Percentiles rank a stretch among this genome's conserved stretches.
Evolutionary conservation across 139 green algal species (phyloP).

Genomic region (Auxenochlorella pyrenoidosa): DNA sequence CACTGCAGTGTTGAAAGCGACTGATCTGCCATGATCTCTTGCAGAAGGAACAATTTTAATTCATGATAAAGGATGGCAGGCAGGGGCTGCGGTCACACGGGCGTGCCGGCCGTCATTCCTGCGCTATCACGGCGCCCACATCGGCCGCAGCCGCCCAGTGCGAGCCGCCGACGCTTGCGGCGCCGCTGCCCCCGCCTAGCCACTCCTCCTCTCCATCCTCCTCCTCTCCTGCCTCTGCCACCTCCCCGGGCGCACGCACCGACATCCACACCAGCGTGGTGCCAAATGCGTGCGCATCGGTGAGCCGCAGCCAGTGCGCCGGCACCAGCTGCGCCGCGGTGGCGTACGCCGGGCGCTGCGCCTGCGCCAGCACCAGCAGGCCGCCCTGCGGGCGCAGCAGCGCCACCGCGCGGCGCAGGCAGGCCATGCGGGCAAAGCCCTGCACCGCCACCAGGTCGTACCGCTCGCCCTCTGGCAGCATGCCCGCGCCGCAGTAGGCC

Average conservation of each 20-base stretch:
- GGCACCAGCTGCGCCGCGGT: neutral
- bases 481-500: neutral
- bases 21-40: no score
- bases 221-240: neutral
- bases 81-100: no score
- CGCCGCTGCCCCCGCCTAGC: no score
- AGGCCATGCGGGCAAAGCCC: slow-evolving; percentile 29
- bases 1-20: no score
- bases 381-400: slow-evolving; percentile 24
- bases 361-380: slow-evolving; percentile 33
- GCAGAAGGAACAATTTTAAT: no score
- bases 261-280: slow-evolving; percentile 32
- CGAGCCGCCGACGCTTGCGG: no score
- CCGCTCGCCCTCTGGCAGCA: neutral
- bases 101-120: no score
- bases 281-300: neutral
- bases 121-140: no score
- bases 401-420: slow-evolving; percentile 22
- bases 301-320: slow-evolving; percentile 26
- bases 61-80: no score
- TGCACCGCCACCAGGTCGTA: slow-evolving; percentile 18
- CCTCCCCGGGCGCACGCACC: neutral
- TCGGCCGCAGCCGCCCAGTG: no score
- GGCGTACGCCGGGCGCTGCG: slow-evolving; percentile 15
- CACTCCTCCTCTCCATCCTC: no score